Evolutionary conservation across 129 eudicot genomes (phyloP).

Genomic region (Sambucus nigra): DNA sequence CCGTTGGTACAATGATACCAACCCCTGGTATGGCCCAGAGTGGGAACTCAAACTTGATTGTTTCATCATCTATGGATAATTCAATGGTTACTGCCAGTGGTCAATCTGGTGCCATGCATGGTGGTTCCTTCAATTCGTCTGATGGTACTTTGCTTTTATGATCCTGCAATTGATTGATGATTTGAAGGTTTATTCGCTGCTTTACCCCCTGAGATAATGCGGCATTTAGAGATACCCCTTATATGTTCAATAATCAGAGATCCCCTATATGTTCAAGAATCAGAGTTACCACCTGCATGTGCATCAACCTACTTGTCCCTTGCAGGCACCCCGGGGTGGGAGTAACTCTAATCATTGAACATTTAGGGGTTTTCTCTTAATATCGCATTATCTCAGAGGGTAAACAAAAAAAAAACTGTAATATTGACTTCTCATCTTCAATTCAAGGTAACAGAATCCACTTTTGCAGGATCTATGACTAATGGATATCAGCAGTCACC

Average conservation of each 20-base stretch:
- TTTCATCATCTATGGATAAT: conserved; percentile 44
- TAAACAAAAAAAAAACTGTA: too few species aligned
- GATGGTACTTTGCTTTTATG: conserved; percentile 31
- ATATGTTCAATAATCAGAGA: too few species aligned
- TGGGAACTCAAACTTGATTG: conserved; percentile 18
- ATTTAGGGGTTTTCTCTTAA: too few species aligned
- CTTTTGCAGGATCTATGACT: conserved; percentile 39
- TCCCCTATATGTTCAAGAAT: too few species aligned
- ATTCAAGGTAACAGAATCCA: not conserved
- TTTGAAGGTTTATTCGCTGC: too few species aligned
- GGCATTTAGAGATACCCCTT: too few species aligned
- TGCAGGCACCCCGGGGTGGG: too few species aligned
- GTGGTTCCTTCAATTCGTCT: conserved; percentile 42
- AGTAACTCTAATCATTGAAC: too few species aligned
- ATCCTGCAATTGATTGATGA: not conserved
- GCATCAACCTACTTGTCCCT: too few species aligned
- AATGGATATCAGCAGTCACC: conserved; percentile 64
- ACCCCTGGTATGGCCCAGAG: conserved; percentile 82
- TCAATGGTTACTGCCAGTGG: not conserved
- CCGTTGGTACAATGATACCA: conserved; percentile 81
- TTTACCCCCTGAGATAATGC: too few species aligned
- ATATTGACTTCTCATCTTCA: not conserved
- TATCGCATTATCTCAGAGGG: too few species aligned
- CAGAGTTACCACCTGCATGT: too few species aligned
- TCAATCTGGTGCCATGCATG: conserved; percentile 29